Conservation (phyloP, 805 yeast genomes). For the Candida verbasci region DNA sequence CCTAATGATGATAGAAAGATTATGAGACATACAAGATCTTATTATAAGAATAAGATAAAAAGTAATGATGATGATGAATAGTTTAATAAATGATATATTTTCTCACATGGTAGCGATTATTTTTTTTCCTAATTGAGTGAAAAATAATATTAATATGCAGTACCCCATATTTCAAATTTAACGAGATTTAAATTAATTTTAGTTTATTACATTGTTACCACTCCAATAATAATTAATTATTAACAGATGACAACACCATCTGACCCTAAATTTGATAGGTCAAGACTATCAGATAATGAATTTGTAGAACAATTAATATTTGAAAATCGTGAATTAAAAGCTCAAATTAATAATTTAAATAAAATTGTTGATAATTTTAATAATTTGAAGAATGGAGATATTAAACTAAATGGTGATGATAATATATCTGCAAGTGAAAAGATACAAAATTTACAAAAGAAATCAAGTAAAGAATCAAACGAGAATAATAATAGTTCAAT, state of each 20-base stretch:
- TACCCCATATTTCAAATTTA: too few relatives aligned
- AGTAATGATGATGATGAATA: not conserved
- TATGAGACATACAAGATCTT: conserved; percentile 36
- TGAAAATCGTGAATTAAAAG: conserved; percentile 32
- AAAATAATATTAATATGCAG: too few relatives aligned
- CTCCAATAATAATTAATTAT: too few relatives aligned
- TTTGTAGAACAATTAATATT: conserved; percentile 31
- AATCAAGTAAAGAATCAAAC: not conserved
- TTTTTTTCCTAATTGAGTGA: too few relatives aligned
- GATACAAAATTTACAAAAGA: conserved; percentile 4
- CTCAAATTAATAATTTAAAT: conserved; percentile 9
- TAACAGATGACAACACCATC: conserved; percentile 28
- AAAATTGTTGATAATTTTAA: conserved; percentile 5
- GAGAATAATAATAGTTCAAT: not conserved
- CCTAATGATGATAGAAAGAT: conserved; percentile 26
- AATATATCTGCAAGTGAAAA: conserved; percentile 5
- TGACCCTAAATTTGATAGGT: conserved; percentile 31
- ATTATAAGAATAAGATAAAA: conserved; percentile 22
- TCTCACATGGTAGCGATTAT: too few relatives aligned
- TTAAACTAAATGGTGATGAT: not conserved
- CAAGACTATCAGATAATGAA: conserved; percentile 22
- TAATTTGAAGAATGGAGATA: not conserved
- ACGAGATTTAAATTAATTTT: too few relatives aligned
- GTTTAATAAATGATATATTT: too few relatives aligned
- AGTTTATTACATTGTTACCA: too few relatives aligned